Conservation (phyloP, 2,329 filamentous ascomycete species). For the Pleoardoris graminearum region DNA sequence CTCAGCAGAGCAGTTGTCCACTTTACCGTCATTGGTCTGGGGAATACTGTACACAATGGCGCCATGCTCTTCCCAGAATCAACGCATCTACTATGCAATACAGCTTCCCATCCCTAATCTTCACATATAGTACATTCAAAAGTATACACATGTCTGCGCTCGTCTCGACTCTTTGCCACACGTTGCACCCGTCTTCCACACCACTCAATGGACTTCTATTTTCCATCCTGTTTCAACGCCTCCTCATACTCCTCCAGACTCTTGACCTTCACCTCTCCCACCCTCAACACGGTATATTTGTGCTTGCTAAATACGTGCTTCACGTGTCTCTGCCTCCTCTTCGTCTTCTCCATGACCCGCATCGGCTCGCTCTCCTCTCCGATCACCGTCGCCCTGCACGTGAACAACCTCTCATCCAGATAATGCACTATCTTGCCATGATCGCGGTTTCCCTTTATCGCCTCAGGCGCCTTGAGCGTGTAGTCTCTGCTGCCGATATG, state of each 20-base stretch:
- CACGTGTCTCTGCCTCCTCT: constrained; percentile 66
- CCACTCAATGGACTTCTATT: not conserved
- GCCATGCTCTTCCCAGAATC: not conserved
- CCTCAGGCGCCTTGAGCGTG: constrained; percentile 67
- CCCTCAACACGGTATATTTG: constrained; percentile 79
- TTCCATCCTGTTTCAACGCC: constrained; percentile 28
- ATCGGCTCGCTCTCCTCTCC: constrained; percentile 75
- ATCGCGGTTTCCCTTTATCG: constrained; percentile 36
- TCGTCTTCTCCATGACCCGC: constrained; percentile 61
- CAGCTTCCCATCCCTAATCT: not conserved
- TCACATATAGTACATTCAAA: constrained; percentile 4
- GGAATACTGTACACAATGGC: not conserved
- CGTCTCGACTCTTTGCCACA: not conserved
- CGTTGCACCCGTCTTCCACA: not conserved
- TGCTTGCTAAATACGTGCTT: constrained; percentile 88
- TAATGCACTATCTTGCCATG: constrained; percentile 55
- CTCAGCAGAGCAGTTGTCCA: too few species aligned
- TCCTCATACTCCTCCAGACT: constrained; percentile 57
- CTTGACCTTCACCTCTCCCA: constrained; percentile 77
- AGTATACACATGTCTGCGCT: not conserved
- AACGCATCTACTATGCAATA: not conserved
- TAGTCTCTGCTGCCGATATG: constrained; percentile 85
- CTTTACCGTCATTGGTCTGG: not conserved
- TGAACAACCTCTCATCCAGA: constrained; percentile 80
- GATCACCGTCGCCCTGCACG: constrained; percentile 81